Evolutionary conservation across 2,329 filamentous ascomycete genomes (phyloP), one percentile per base, ranked within the genome.

Genomic region (Exophiala sp.): DNA sequence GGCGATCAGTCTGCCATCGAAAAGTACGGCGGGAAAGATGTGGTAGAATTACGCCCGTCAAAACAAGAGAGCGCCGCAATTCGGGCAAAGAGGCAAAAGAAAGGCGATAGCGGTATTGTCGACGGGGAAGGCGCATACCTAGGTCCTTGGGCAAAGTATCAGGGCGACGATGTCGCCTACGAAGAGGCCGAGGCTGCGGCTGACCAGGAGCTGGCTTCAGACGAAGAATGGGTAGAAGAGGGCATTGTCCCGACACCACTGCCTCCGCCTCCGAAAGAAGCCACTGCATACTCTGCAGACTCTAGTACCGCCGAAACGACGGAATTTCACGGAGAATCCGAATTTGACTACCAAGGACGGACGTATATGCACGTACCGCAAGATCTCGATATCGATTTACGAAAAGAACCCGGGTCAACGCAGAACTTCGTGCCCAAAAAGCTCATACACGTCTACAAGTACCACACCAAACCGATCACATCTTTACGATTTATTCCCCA

Each of bases 351-450:
- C 72, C 86, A 94, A 66, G 93, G 93, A 41, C 78, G 93, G 58
- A 95, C 91, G 27, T 98, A 95, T 67, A 96, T 98, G 91, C 93
- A 98, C 69, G 78, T 97, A 39, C 93, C 93, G 2, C 89, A 88
- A 66, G 90, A 95, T 66, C 72, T 95, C 69, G 87, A 88, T 64
- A 75, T 95, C 65, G 86, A 95, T 65, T 74, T 98, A 61, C 79
- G 77, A 57, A 94, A 93, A 70, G 88, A 94, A 53, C 68, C 76
- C 38, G 87, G 86, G 61, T 89, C 83, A 63, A 69, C 80, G 64
- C 90, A 90, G 65, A 97, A 95, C 68, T 98, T 82, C 65, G 88
- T 94, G 50, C 93, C 93, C 30, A 97, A 95, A 76, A 97, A 95
- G 72, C 77, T 93, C 61, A 77, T 97, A 40, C 85, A 95, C 65